These are phyloP conservation scores for Debaryomyces nepalensis DNA, from an alignment of 1,139 yeast species.

Conservation along the genomic window DNA sequence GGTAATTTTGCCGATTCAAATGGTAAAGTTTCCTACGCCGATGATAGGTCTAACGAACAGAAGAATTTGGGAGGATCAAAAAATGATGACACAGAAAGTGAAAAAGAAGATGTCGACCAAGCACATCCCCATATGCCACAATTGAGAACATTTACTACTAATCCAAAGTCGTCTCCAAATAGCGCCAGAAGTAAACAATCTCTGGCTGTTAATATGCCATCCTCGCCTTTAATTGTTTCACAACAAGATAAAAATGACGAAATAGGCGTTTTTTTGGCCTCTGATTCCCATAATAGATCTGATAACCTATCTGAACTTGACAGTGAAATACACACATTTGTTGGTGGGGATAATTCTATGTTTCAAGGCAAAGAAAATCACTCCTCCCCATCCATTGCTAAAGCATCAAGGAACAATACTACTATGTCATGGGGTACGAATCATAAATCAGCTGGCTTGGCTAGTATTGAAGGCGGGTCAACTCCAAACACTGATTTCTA, in stretches of 20 bases:
- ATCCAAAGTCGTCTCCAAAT: slow-evolving; percentile 14
- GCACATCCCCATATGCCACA: slow-evolving; percentile 33
- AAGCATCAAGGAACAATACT: slow-evolving; percentile 45
- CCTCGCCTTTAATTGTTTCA: slow-evolving; percentile 36
- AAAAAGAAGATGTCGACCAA: slow-evolving; percentile 19
- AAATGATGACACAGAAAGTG: slow-evolving; percentile 22
- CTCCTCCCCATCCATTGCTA: slow-evolving; percentile 35
- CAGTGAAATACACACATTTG: slow-evolving; percentile 27
- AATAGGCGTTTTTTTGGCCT: slow-evolving; percentile 23
- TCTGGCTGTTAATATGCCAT: slow-evolving; percentile 45
- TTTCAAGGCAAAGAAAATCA: slow-evolving; percentile 15
- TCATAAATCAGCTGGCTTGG: slow-evolving; percentile 20
- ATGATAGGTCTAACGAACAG: slow-evolving; percentile 34
- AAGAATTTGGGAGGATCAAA: slow-evolving; percentile 10
- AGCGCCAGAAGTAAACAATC: slow-evolving; percentile 19
- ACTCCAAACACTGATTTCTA: slow-evolving; percentile 42
- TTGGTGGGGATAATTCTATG: slow-evolving; percentile 14
- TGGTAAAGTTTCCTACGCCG: neutral
- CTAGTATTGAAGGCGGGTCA: slow-evolving; percentile 29
- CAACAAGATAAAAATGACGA: slow-evolving; percentile 23
- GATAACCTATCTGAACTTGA: slow-evolving; percentile 17
- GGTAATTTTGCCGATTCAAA: slow-evolving; percentile 19
- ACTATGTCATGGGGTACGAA: slow-evolving; percentile 36
- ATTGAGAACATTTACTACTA: slow-evolving; percentile 33
- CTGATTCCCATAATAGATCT: slow-evolving; percentile 14